A percentile compares a stretch with the other conserved stretches of the same genome.
These are phyloP conservation scores for Suhomyces prunicola DNA, from an alignment of 805 yeast species.

Conservation along the genomic window DNA sequence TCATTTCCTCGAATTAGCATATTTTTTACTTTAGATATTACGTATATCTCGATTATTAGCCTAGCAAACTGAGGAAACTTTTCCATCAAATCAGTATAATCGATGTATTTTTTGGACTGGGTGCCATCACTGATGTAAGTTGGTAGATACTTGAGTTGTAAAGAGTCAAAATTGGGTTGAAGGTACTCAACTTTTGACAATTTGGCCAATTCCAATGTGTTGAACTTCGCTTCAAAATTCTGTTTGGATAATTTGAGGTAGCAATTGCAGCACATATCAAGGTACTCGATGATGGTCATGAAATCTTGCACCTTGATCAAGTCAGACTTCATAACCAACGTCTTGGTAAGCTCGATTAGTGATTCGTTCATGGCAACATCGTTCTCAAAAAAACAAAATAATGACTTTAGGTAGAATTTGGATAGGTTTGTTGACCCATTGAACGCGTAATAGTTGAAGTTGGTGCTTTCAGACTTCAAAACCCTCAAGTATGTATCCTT, in stretches of 20 bases:
- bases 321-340: conserved; percentile 7
- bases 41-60: neutral
- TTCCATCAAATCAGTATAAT: neutral
- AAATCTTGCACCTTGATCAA: conserved; percentile 6
- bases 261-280: conserved; percentile 12
- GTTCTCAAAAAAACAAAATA: conserved; percentile 16
- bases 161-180: neutral
- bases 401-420: neutral
- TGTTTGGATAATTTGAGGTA: neutral
- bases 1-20: neutral
- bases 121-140: neutral
- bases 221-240: neutral
- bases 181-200: neutral
- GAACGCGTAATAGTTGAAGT: conserved; percentile 1
- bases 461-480: neutral
- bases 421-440: neutral
- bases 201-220: neutral
- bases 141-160: neutral
- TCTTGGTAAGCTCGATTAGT: conserved; percentile 9
- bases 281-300: conserved; percentile 10
- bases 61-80: neutral
- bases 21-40: neutral
- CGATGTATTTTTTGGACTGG: neutral
- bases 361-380: conserved; percentile 6
- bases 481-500: neutral